Conservation (phyloP, 805 yeast genomes). For the Lachancea waltii region DNA sequence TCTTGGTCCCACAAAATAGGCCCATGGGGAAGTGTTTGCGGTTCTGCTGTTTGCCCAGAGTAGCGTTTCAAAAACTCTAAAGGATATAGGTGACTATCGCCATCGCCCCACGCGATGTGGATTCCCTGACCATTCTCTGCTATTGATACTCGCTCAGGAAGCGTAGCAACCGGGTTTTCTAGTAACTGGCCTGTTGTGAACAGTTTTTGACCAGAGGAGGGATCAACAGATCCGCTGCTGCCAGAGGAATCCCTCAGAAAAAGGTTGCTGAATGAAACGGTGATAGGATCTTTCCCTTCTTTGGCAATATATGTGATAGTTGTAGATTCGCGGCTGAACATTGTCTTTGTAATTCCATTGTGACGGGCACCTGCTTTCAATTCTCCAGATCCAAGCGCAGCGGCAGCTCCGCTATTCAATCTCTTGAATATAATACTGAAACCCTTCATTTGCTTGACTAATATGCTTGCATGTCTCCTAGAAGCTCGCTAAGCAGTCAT, state of each 20-base stretch:
- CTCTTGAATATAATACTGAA: background rate
- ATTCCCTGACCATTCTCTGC: constrained; percentile 31
- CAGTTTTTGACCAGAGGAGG: constrained; percentile 50
- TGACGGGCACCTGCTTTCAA: constrained; percentile 1
- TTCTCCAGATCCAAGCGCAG: constrained; percentile 8
- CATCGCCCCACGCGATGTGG: constrained; percentile 44
- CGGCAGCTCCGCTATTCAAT: constrained; percentile 3
- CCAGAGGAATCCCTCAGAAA: constrained; percentile 64
- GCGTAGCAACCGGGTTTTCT: constrained; percentile 26
- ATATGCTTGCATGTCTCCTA: too few relatives aligned
- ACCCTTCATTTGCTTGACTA: background rate
- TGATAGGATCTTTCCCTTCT: constrained; percentile 16
- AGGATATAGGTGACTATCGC: constrained; percentile 39
- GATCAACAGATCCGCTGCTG: constrained; percentile 45
- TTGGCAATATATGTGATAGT: constrained; percentile 19
- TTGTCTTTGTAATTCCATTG: constrained; percentile 1
- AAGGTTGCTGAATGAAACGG: constrained; percentile 40
- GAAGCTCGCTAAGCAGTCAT: too few relatives aligned
- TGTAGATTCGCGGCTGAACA: constrained; percentile 20
- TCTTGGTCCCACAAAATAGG: constrained; percentile 39
- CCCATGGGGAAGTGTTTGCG: constrained; percentile 16
- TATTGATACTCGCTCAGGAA: constrained; percentile 34
- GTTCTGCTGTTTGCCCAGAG: constrained; percentile 29
- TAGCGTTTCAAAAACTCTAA: constrained; percentile 41
- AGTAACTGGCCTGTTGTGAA: constrained; percentile 53